These are phyloP conservation scores for Amaranthus tricolor DNA, from an alignment of 179 eudicot genomes.

Conservation along the genomic window DNA sequence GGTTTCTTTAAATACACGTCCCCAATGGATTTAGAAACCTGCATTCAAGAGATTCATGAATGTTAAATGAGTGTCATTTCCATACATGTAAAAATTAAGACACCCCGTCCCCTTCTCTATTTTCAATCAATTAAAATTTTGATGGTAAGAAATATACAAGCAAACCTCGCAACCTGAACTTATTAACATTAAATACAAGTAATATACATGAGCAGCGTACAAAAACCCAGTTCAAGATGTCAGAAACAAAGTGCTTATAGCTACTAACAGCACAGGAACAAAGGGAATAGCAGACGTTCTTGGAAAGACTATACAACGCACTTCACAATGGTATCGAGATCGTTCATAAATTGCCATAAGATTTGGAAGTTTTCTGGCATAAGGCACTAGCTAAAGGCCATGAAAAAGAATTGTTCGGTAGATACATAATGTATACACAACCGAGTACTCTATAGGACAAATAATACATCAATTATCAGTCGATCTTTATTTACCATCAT, in stretches of 20 bases:
- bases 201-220: not conserved
- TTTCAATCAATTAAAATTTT: not conserved
- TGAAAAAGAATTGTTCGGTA: not conserved
- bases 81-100: too few species aligned
- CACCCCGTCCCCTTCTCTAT: too few species aligned
- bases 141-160: not conserved
- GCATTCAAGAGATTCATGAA: constrained; percentile 21
- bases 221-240: not conserved
- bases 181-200: not conserved
- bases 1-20: constrained; percentile 82
- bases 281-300: too few species aligned
- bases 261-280: not conserved
- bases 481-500: not conserved
- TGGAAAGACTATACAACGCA: not conserved
- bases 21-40: constrained; percentile 93
- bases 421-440: not conserved
- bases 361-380: not conserved
- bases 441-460: not conserved
- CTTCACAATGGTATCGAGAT: constrained; percentile 2
- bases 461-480: not conserved
- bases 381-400: not conserved
- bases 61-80: not conserved
- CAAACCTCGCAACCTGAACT: not conserved
- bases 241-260: not conserved
- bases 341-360: not conserved